Conservation (phyloP, 345 rosid genomes). For the Eucalyptus fibrosa region DNA sequence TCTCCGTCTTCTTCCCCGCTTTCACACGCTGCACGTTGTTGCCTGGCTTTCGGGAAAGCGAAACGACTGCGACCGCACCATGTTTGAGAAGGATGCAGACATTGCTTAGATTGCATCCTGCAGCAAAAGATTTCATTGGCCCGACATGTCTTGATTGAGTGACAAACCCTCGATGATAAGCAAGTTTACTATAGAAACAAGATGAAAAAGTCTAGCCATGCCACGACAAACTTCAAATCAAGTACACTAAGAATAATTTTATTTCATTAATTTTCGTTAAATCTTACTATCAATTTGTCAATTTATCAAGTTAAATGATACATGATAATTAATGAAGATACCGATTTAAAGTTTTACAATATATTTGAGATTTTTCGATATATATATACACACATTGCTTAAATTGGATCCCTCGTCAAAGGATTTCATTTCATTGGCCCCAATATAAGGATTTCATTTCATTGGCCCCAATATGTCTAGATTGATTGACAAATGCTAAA, state of each 20-base stretch:
- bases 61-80: neutral
- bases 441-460: neutral
- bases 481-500: neutral
- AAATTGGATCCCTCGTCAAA: neutral
- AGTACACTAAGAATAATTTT: no score
- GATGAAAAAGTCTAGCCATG: no score
- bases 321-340: accelerated
- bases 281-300: accelerated
- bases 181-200: neutral
- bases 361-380: no score
- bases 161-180: neutral
- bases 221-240: no score
- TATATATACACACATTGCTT: neutral
- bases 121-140: neutral
- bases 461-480: neutral
- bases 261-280: no score
- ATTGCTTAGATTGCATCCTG: neutral
- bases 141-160: neutral
- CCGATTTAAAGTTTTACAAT: accelerated
- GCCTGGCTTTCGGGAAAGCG: neutral
- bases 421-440: neutral
- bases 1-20: neutral
- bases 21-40: neutral
- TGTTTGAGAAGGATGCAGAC: neutral
- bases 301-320: no score